A percentile compares a stretch with the other conserved stretches of the same genome.
Evolutionary conservation across 768 basidiomycete species (phyloP).

Genomic region (Boletus barrowsii): DNA sequence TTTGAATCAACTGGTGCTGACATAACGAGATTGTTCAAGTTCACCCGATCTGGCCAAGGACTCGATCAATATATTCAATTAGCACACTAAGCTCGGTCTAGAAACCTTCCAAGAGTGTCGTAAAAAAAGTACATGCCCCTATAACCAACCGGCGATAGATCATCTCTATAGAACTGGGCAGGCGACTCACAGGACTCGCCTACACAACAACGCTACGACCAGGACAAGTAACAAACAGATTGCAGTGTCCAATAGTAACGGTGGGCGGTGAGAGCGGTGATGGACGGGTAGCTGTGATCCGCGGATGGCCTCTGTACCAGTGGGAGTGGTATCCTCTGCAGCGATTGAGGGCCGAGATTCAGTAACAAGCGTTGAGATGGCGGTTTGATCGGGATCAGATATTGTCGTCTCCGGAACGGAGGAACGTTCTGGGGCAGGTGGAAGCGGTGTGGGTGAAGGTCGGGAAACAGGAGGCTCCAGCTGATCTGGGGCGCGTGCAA

Average conservation of each 20-base stretch:
- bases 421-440: conserved; percentile 20
- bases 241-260: conserved; percentile 66
- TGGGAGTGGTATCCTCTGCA: conserved; percentile 9
- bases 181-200: conserved; percentile 45
- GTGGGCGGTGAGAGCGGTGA: conserved; percentile 40
- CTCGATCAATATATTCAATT: conserved; percentile 24
- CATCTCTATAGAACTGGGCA: conserved; percentile 12
- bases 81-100: conserved; percentile 19
- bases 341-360: conserved; percentile 8
- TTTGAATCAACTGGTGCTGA: conserved; percentile 20
- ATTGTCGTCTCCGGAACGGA: conserved; percentile 9
- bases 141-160: conserved; percentile 19
- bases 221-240: conserved; percentile 72
- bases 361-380: conserved; percentile 15
- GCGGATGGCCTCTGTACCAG: conserved; percentile 14
- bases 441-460: conserved; percentile 12
- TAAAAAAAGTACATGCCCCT: conserved; percentile 17
- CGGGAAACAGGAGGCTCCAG: conserved; percentile 15
- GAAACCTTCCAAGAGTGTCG: conserved; percentile 11
- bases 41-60: conserved; percentile 9
- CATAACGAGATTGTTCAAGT: conserved; percentile 17
- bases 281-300: conserved; percentile 14
- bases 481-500: conserved; percentile 14
- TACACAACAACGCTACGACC: conserved; percentile 64
- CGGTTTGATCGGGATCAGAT: conserved; percentile 16